Evolutionary conservation across 2,329 filamentous ascomycete species (phyloP), one percentile per base, ranked within the genome.

Genomic region (Rhinocladiella mackenziei): DNA sequence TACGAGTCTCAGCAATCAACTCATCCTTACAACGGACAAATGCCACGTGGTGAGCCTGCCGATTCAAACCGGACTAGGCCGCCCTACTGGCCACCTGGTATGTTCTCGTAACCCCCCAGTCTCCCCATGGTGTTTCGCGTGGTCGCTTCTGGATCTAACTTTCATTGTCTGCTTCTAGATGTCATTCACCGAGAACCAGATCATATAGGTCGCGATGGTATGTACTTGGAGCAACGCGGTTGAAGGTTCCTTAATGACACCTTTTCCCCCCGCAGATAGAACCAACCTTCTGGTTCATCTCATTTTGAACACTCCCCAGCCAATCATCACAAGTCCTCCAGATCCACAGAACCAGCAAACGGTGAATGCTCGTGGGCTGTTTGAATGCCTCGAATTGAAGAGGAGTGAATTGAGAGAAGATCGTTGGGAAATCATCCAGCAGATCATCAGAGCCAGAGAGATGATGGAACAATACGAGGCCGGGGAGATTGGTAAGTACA

Each of bases 181-280:
- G 67, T 72, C 29, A 65, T 64, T 29, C 71, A 74, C 58, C 68
- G 63, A 55, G 71, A 74, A 55, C 71, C 71, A 3, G 70, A 73
- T 41, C 71, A 74, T 55, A 54, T 72, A 14, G 60, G 63, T 38
- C 72, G 70, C 58, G 63, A 66, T 29, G 64, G 70, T 73, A 62
- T 52, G 69, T 56, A 10, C 25, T 5, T n/a, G 2, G 26, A 20
- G 19, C 8, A 11, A 14, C 19, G 35, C 18, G 45, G 1, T 38
- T 15, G 6, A n/a, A 22, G 29, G n/a, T 5, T 11, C 14, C 22
- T 37, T 53, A 28, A 56, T 26, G 14, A 19, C 10, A 9, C n/a
- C n/a, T n/a, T n/a, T n/a, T n/a, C n/a, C n/a, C n/a, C 15, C 23
- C 8, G n/a, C 29, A 62, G 60, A 56, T 23, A 51, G 60, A 29